phyloP scores from a whole-genome alignment of 1,284 basidiomycete species.

The Fomitopsis betulina region DNA sequence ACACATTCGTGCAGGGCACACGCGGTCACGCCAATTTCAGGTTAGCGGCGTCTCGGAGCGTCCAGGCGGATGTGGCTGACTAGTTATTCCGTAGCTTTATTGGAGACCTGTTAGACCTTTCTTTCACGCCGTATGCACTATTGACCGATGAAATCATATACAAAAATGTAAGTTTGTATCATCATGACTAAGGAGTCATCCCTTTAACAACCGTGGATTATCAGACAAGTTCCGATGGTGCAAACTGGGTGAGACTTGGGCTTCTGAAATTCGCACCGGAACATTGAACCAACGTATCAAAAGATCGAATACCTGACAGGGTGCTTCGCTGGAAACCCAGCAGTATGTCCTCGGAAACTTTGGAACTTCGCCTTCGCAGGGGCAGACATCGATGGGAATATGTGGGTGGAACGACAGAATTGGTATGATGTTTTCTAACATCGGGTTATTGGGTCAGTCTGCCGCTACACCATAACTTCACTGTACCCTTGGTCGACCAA shows the following conservation, averaged over 20 bases:
- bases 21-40: not conserved
- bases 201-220: not conserved
- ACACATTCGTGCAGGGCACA: not conserved
- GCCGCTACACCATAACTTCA: not conserved
- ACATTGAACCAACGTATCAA: too few species aligned
- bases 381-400: not conserved
- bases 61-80: not conserved
- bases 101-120: not conserved
- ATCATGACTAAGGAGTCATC: too few species aligned
- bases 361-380: not conserved
- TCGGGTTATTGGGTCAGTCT: not conserved
- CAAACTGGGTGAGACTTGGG: not conserved
- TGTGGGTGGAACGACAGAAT: not conserved
- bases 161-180: not conserved
- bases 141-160: not conserved
- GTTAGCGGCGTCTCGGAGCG: not conserved
- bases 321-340: not conserved
- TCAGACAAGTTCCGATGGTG: not conserved
- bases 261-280: not conserved
- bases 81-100: not conserved
- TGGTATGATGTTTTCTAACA: not conserved
- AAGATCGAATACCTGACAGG: not conserved
- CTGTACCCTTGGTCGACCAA: not conserved
- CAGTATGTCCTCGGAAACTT: not conserved
- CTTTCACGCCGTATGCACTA: not conserved